These are phyloP conservation scores for Postia placenta DNA, from an alignment of 768 basidiomycete genomes.

Conservation along the genomic window DNA sequence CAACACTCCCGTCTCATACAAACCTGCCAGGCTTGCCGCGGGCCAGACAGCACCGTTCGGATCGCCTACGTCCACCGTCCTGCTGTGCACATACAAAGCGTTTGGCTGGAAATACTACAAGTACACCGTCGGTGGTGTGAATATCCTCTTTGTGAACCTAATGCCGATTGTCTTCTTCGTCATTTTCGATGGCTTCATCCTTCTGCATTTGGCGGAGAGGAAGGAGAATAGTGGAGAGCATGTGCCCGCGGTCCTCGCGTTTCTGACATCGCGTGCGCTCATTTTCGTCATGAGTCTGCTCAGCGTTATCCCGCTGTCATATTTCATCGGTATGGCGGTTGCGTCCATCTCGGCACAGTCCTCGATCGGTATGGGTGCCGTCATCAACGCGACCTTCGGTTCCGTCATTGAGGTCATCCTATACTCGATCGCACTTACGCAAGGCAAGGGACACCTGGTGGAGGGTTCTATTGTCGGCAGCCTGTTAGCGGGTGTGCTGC, in stretches of 20 bases:
- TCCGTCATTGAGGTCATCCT: conserved; percentile 97
- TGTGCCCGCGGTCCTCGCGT: conserved; percentile 57
- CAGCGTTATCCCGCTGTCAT: conserved; percentile 93
- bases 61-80: conserved; percentile 76
- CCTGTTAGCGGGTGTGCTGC: conserved; percentile 87
- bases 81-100: conserved; percentile 93
- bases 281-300: conserved; percentile 83
- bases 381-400: conserved; percentile 98
- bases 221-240: conserved; percentile 46
- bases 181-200: conserved; percentile 86
- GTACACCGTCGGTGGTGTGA: conserved; percentile 97
- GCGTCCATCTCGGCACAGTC: conserved; percentile 98
- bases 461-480: conserved; percentile 97
- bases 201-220: conserved; percentile 66
- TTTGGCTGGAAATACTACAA: conserved; percentile 93
- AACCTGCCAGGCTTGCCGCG: conserved; percentile 68
- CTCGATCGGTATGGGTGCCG: conserved; percentile 98
- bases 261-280: conserved; percentile 67
- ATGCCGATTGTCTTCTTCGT: conserved; percentile 92
- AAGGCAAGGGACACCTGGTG: conserved; percentile 88
- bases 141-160: conserved; percentile 96
- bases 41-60: conserved; percentile 88
- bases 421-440: conserved; percentile 84
- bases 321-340: conserved; percentile 99
- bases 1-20: conserved; percentile 43